phyloP scores from a whole-genome alignment of 2,329 filamentous ascomycete species.

The Curvularia sp. region DNA sequence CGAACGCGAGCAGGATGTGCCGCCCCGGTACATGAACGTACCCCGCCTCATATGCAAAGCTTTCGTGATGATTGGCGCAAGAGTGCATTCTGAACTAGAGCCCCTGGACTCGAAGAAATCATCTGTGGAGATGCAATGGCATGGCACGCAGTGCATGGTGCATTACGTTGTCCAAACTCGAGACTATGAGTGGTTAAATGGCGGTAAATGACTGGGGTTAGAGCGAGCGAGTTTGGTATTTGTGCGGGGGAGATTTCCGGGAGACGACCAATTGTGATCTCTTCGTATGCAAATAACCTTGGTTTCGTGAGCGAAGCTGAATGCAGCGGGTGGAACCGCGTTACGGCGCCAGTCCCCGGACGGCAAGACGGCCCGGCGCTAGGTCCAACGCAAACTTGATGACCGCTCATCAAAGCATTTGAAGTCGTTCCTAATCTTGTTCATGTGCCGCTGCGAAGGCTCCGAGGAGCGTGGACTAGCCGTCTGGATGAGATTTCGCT shows the following conservation, averaged over 20 bases:
- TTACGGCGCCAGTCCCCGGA: constrained; percentile 1
- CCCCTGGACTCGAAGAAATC: neutral
- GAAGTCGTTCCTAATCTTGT: neutral
- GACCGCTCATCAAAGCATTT: neutral
- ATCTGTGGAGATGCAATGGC: neutral
- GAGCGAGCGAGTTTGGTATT: too few species aligned
- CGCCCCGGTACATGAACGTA: neutral
- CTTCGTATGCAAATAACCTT: neutral
- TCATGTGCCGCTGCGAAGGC: neutral
- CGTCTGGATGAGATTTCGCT: neutral
- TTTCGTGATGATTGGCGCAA: neutral
- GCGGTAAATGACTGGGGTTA: neutral
- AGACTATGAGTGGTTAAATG: neutral
- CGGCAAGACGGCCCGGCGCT: constrained; percentile 7
- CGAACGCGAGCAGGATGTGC: neutral
- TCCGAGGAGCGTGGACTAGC: neutral
- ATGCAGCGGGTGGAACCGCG: neutral
- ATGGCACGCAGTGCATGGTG: neutral
- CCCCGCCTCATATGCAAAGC: neutral
- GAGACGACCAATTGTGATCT: neutral
- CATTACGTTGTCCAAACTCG: neutral
- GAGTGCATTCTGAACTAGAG: neutral
- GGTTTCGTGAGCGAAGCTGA: neutral
- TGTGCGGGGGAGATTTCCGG: neutral
- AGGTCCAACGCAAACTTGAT: neutral